Conservation (phyloP, 1,284 basidiomycete species). For the Sphaerobolus stellatus region DNA sequence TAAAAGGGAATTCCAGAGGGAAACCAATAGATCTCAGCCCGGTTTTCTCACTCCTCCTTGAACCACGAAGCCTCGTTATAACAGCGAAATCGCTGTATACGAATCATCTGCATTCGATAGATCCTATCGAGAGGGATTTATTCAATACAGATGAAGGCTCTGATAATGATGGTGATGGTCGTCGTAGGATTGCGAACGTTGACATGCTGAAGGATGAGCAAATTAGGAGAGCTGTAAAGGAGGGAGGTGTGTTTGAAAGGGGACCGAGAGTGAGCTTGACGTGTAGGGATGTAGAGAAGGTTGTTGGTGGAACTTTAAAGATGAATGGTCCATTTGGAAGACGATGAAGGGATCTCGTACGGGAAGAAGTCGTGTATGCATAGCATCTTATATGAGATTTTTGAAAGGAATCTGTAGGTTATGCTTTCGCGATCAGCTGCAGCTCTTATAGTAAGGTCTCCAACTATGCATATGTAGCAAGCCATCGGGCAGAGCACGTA, state of each 20-base stretch:
- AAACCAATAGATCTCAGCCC: conserved; percentile 63
- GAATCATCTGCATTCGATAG: conserved; percentile 74
- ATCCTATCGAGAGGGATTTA: conserved; percentile 50
- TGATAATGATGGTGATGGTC: conserved; percentile 16
- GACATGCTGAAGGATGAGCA: conserved; percentile 43
- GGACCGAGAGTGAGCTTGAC: conserved; percentile 78
- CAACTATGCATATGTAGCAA: too few relatives aligned
- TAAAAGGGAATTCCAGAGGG: conserved; percentile 35
- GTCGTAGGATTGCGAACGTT: conserved; percentile 56
- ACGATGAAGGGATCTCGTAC: too few relatives aligned
- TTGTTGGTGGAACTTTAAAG: too few relatives aligned
- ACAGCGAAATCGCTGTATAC: conserved; percentile 70
- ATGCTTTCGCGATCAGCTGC: too few relatives aligned
- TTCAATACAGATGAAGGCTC: conserved; percentile 28
- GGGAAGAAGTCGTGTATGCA: too few relatives aligned
- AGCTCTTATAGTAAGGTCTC: too few relatives aligned
- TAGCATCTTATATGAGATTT: too few relatives aligned
- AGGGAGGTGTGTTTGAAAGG: conserved; percentile 55
- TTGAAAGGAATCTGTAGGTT: too few relatives aligned
- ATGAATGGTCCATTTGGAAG: too few relatives aligned
- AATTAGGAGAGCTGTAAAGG: conserved; percentile 38
- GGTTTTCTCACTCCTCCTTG: conserved; percentile 71
- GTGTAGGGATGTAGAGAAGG: conserved; percentile 78
- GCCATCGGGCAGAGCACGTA: too few relatives aligned
- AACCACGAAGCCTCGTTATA: conserved; percentile 80